phyloP scores from a whole-genome alignment of 2,329 filamentous ascomycete genomes.

The Ophiocordyceps camponoti-floridani region DNA sequence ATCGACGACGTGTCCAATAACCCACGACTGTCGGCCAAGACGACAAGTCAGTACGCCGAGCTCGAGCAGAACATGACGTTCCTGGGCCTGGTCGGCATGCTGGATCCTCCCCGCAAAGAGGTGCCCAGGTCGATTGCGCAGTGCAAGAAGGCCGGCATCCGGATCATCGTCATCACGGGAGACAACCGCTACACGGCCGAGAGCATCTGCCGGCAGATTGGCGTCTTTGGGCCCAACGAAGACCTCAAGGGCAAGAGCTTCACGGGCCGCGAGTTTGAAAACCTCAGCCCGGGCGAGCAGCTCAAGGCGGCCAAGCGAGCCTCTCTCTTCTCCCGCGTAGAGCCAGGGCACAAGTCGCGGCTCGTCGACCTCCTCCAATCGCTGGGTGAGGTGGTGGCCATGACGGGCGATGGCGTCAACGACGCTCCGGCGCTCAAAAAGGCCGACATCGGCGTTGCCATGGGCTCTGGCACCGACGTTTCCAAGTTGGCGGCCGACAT shows the following conservation, averaged over 20 bases:
- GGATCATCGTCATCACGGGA: conserved; percentile 93
- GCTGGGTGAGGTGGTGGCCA: conserved; percentile 84
- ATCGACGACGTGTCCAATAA: conserved; percentile 58
- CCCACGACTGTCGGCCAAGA: conserved; percentile 59
- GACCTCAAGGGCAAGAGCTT: conserved; percentile 82
- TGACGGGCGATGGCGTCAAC: conserved; percentile 98
- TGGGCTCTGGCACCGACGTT: conserved; percentile 96
- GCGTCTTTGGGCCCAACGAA: conserved; percentile 69
- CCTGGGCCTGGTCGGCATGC: conserved; percentile 85
- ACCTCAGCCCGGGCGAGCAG: conserved; percentile 60
- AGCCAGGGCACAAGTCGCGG: conserved; percentile 93
- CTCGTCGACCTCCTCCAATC: conserved; percentile 92
- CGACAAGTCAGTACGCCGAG: conserved; percentile 65
- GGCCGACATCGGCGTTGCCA: conserved; percentile 95
- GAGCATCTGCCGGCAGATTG: conserved; percentile 93
- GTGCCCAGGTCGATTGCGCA: conserved; percentile 72
- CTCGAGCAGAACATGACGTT: conserved; percentile 91
- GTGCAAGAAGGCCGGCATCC: conserved; percentile 84
- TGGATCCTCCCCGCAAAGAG: conserved; percentile 88
- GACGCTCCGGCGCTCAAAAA: conserved; percentile 96
- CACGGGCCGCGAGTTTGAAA: conserved; percentile 89
- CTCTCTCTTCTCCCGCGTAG: conserved; percentile 87
- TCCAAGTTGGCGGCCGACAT: conserved; percentile 94
- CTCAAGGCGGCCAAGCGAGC: conserved; percentile 69
- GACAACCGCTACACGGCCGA: conserved; percentile 97